Evolutionary conservation across 139 green algal genomes (phyloP), one percentile per base, ranked within the genome.

Genomic region (Picochlorum sp.): DNA sequence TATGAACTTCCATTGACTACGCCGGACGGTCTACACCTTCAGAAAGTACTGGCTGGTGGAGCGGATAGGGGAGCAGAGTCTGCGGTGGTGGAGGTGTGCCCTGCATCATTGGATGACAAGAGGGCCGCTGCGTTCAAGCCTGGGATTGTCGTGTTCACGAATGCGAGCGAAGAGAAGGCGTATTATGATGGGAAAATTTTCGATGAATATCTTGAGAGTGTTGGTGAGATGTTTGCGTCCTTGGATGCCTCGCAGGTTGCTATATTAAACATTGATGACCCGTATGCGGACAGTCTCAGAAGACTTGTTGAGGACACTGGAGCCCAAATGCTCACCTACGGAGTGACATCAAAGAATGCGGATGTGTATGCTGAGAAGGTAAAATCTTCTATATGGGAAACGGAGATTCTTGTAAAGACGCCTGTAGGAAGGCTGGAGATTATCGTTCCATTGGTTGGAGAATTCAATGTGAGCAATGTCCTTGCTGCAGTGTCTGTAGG

Each of bases 391-490:
- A 82, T 90, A 14, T 95, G 85, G 86, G 84, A 94, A 62, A 90
- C 71, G 0, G 84, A 91, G 73, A 65, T 90, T 51, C 34, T 71
- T 8, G 59, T 85, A 7, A 46, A n/a, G 44, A 85, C 79, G 13
- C 79, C 79, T 15, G 44, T 79, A 26, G 79, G 76, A 7, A 21
- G 46, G 10, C 50, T 84, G 37, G 58, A 92, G 62, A 86, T 97
- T 72, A 87, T 91, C 65, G 87, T 78, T 8, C 72, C 76, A 11
- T 69, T 96, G 30, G 62, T 96, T 23, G 91, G 94, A 51, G 69
- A 81, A 15, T 69, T 82, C 62, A 96, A 97, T 59, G 82, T 92
- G 14, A 85, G 77, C 78, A 97, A 98, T 74, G 79, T 98, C 8
- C 69, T 96, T 28, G 92, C 90, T 38, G 89, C 94, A 7, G 89